Percentiles rank a stretch among this genome's conserved stretches.
These are phyloP conservation scores for Halophytophthora batemanensis DNA, from an alignment of 352 stramenopile genomes.

Conservation along the genomic window DNA sequence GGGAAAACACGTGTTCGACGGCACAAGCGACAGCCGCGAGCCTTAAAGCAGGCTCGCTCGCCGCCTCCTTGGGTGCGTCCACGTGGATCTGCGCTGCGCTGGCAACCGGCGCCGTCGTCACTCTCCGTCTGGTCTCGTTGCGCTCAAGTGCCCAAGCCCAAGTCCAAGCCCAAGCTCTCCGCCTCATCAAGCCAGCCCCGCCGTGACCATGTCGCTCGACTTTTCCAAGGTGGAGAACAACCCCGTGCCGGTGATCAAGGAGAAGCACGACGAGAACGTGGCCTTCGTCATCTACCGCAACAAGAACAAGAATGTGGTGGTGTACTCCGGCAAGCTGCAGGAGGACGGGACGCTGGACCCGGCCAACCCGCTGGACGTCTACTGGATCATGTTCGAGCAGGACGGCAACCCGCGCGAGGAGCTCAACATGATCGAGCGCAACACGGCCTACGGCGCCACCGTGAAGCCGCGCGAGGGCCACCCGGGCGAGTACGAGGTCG, in stretches of 20 bases:
- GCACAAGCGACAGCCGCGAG: too few relatives aligned
- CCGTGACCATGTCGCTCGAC: slow-evolving; percentile 64
- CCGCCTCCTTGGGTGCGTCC: too few relatives aligned
- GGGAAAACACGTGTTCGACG: too few relatives aligned
- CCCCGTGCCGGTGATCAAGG: slow-evolving; percentile 66
- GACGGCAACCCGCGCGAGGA: slow-evolving; percentile 75
- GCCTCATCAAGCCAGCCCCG: not conserved
- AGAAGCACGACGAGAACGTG: slow-evolving; percentile 74
- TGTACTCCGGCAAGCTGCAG: slow-evolving; percentile 68
- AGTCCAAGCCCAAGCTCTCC: not conserved
- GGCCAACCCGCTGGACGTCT: slow-evolving; percentile 74
- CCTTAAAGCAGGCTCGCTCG: too few relatives aligned
- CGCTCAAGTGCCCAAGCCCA: not conserved
- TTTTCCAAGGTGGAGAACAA: slow-evolving; percentile 89
- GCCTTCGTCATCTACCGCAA: slow-evolving; percentile 87
- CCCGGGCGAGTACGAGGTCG: slow-evolving; percentile 70
- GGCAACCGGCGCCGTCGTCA: slow-evolving; percentile 1
- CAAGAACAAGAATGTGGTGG: slow-evolving; percentile 90
- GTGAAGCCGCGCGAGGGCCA: slow-evolving; percentile 68
- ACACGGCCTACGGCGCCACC: slow-evolving; percentile 76
- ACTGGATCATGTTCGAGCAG: slow-evolving; percentile 91
- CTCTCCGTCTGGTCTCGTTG: slow-evolving; percentile 12
- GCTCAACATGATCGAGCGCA: slow-evolving; percentile 86
- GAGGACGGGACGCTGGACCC: slow-evolving; percentile 65
- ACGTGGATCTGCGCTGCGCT: too few relatives aligned